These are phyloP conservation scores for Crithidia acanthocephali DNA, from an alignment of 208 protist species.

Conservation along the genomic window DNA sequence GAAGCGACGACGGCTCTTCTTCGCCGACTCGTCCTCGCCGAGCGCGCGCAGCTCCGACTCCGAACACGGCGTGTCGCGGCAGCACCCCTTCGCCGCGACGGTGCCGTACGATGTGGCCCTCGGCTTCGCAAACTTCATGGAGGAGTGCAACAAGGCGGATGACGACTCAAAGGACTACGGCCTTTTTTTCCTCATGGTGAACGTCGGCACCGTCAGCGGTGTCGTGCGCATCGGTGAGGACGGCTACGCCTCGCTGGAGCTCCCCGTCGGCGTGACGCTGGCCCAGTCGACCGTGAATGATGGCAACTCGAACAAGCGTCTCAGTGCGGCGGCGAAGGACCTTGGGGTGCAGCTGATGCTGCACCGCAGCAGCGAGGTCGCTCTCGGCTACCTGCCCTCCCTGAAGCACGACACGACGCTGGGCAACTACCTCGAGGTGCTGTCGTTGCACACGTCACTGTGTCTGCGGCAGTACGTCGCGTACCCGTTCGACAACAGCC, in stretches of 20 bases:
- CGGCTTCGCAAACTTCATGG: conserved; percentile 71
- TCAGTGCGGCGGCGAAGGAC: conserved; percentile 48
- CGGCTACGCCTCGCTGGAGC: conserved; percentile 57
- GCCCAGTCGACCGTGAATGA: conserved; percentile 82
- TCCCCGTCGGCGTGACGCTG: conserved; percentile 66
- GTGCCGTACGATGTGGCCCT: conserved; percentile 50
- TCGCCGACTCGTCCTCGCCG: conserved; percentile 4
- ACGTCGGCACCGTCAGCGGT: conserved; percentile 44
- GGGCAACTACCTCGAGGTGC: conserved; percentile 65
- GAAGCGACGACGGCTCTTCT: conserved; percentile 28
- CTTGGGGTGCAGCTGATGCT: conserved; percentile 54
- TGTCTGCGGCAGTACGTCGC: conserved; percentile 74
- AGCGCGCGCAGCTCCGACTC: conserved; percentile 14
- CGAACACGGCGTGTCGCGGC: neutral
- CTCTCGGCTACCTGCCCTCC: conserved; percentile 18
- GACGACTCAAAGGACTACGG: conserved; percentile 86
- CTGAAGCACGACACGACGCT: conserved; percentile 9
- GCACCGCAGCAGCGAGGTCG: conserved; percentile 25
- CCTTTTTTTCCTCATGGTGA: conserved; percentile 59
- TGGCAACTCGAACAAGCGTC: conserved; percentile 80
- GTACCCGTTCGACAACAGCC: conserved; percentile 80
- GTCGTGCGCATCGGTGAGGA: conserved; percentile 52
- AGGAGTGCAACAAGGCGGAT: conserved; percentile 49
- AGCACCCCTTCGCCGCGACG: conserved; percentile 34
- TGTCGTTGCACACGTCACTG: conserved; percentile 69